Base-by-base conservation (phyloP, 2,329 filamentous ascomycete genomes). In the Nemania sp. region DNA sequence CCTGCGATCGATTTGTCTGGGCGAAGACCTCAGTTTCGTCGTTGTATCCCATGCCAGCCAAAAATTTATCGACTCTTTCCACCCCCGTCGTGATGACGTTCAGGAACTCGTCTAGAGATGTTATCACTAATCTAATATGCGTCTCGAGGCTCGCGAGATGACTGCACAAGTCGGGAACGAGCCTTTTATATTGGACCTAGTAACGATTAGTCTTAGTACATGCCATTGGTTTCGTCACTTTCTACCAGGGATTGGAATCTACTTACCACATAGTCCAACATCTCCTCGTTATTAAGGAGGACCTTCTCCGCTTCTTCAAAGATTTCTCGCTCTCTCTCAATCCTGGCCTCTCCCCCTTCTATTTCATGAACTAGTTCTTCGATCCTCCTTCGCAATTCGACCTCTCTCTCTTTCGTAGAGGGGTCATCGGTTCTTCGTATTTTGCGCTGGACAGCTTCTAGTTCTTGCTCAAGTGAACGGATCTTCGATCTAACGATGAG, bases 251-350 rank as follows among this genome's bases (percentile, higher is more conserved):
- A 18, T 43, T 20, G 35, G 22, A 32, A 24, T 10, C 35, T 54
- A 43, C 29, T 56, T n/a, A 56, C 54, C 54, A 56, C 54, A 3
- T 56, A 56, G 13, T 56, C 54, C 22, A 56, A 26, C 54, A 56
- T 56, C 35, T 56, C 32, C 54, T 43, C 32, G 22, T 56, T 56
- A 56, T 26, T 56, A 0, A 56, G 35, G 35, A 56, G 54, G 35
- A 56, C 11, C 22, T 56, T n/a, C 20, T 56, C 35, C 20, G 54
- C 54, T 35, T 56, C 54, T 20, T 56, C 54, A 22, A 56, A 56
- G 22, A 18, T 56, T 15, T 56, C 54, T 20, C 24, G 54, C 35
- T 56, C 54, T 43, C 43, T 43, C 54, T 56, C 32, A 43, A 56
- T 18, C 35, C 43, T 56, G n/a, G 22, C 22, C 27, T 43, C 54